phyloP scores from a whole-genome alignment of 768 basidiomycete species.

The Dendrothele bispora region DNA sequence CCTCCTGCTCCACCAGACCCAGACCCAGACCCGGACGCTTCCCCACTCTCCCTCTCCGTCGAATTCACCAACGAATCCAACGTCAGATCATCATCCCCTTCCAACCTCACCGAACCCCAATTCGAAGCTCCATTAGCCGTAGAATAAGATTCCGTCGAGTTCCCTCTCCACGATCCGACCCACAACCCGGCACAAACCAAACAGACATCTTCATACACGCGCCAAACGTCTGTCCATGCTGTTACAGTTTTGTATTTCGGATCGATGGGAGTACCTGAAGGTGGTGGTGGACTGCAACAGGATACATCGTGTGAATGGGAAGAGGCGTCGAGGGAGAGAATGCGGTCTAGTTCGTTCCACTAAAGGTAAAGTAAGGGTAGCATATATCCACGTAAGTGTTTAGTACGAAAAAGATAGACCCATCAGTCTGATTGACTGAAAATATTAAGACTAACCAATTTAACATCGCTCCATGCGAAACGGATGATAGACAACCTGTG shows the following conservation, averaged over 20 bases:
- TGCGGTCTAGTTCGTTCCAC: conserved; percentile 80
- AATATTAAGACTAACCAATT: conserved; percentile 56
- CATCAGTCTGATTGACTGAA: too few species aligned
- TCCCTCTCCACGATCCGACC: conserved; percentile 66
- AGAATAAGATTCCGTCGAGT: conserved; percentile 48
- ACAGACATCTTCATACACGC: conserved; percentile 83
- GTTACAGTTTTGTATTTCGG: conserved; percentile 41
- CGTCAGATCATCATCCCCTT: conserved; percentile 65
- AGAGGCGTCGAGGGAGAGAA: conserved; percentile 56
- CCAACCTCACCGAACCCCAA: conserved; percentile 59
- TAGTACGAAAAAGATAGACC: neutral
- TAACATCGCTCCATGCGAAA: conserved; percentile 85
- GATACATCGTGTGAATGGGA: conserved; percentile 25
- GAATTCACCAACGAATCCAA: conserved; percentile 18
- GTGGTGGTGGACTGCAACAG: conserved; percentile 31
- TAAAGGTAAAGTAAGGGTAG: conserved; percentile 22
- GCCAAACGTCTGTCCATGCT: conserved; percentile 75
- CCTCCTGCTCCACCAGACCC: too few species aligned
- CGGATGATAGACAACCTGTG: conserved; percentile 62
- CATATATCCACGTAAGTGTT: neutral
- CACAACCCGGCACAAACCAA: conserved; percentile 81
- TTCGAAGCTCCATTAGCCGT: conserved; percentile 47
- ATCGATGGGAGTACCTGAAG: conserved; percentile 23
- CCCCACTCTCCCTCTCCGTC: neutral
- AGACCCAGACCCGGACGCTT: conserved; percentile 5